phyloP scores from a whole-genome alignment of 106 monocot genomes.

The Apostasia shenzhenica region DNA sequence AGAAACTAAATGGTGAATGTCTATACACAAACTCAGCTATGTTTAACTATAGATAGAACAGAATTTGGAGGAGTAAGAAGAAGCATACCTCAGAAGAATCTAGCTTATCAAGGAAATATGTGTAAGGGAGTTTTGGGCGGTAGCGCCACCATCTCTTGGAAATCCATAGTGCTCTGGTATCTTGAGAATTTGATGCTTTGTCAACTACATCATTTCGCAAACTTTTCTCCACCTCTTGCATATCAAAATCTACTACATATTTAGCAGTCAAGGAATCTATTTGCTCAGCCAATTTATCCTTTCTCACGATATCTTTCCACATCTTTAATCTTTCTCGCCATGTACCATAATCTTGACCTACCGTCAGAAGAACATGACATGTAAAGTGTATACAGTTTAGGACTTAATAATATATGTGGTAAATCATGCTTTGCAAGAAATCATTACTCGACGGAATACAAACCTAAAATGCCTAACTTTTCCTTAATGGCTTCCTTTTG shows the following conservation, averaged over 20 bases:
- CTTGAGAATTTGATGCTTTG: constrained; percentile 32
- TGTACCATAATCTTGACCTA: constrained; percentile 20
- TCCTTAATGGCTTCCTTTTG: constrained; percentile 47
- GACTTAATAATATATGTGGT: not conserved
- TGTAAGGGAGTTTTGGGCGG: constrained; percentile 84
- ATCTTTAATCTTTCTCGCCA: constrained; percentile 58
- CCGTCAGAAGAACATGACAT: constrained; percentile 4
- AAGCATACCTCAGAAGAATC: constrained; percentile 70
- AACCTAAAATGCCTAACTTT: constrained; percentile 43
- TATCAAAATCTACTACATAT: constrained; percentile 88
- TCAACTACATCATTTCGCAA: constrained; percentile 61
- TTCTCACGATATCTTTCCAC: constrained; percentile 67
- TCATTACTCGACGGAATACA: not conserved
- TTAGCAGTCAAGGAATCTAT: constrained; percentile 49
- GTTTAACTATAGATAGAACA: not conserved
- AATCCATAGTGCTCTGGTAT: constrained; percentile 74
- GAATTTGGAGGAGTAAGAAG: not conserved
- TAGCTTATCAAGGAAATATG: constrained; percentile 79
- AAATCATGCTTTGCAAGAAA: not conserved
- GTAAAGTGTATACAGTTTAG: not conserved
- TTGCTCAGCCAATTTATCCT: constrained; percentile 58
- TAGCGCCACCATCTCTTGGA: constrained; percentile 94
- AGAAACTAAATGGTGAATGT: no score
- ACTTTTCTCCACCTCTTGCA: constrained; percentile 86
- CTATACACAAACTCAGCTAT: no score